Conservation (phyloP, 345 rosid genomes). For the Eucalyptus leucophloia region DNA sequence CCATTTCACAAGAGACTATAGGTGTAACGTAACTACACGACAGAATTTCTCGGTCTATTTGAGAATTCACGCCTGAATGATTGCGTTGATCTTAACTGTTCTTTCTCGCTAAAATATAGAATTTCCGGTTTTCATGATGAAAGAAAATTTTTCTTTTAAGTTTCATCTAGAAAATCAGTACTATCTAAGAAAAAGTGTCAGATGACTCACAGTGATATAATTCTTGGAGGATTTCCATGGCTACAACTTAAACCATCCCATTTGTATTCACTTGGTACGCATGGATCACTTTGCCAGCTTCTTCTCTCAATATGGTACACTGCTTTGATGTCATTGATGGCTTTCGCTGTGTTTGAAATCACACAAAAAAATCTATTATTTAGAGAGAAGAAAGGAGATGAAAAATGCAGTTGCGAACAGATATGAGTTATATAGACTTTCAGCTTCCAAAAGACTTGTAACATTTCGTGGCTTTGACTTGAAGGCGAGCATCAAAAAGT, state of each 20-base stretch:
- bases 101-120: not conserved
- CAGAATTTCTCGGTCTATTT: not conserved
- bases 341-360: conserved; percentile 13
- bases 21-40: not conserved
- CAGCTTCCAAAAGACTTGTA: not conserved
- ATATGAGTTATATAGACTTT: not conserved
- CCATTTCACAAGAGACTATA: not conserved
- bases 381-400: not conserved
- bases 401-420: fast-evolving
- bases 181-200: not conserved
- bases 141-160: not conserved
- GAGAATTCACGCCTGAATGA: not conserved
- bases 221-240: not conserved
- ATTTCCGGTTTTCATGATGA: not conserved
- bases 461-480: not conserved
- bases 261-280: not conserved
- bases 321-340: conserved; percentile 4
- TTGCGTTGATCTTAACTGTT: not conserved
- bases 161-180: not conserved
- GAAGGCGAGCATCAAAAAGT: not conserved
- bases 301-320: not conserved
- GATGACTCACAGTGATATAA: conserved; percentile 4
- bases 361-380: not conserved
- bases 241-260: conserved; percentile 11
- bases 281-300: conserved; percentile 20